phyloP scores from a whole-genome alignment of 2,329 filamentous ascomycete genomes.

The Phialophora tarda region DNA sequence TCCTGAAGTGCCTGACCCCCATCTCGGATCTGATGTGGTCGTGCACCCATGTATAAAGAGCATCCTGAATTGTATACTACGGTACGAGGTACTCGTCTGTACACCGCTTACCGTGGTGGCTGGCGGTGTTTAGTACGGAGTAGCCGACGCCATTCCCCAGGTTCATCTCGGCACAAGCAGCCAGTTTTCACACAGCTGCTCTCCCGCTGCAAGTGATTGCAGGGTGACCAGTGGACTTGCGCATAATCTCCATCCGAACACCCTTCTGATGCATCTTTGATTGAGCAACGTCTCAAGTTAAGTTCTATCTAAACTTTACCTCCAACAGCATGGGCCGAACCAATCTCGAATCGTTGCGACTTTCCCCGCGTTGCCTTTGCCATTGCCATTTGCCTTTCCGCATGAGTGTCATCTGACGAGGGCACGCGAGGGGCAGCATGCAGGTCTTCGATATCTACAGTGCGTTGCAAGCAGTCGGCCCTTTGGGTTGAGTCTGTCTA shows the following conservation, averaged over 20 bases:
- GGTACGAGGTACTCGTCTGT: too few species aligned
- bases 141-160: neutral
- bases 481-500: neutral
- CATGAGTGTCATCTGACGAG: neutral
- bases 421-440: neutral
- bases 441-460: neutral
- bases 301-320: neutral
- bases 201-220: conserved; percentile 5
- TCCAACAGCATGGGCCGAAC: neutral
- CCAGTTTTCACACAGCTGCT: neutral
- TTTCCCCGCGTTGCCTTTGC: neutral
- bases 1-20: neutral
- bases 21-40: neutral
- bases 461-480: neutral
- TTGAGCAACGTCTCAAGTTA: conserved; percentile 2
- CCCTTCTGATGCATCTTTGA: conserved; percentile 4
- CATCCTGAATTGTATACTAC: too few species aligned
- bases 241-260: conserved; percentile 1
- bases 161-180: neutral
- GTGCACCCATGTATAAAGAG: too few species aligned
- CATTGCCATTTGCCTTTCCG: neutral
- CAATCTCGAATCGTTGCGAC: neutral
- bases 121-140: neutral
- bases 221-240: conserved; percentile 4
- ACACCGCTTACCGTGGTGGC: neutral